phyloP scores from a whole-genome alignment of 2,329 filamentous ascomycete species.

The Alternaria triticimaculans region DNA sequence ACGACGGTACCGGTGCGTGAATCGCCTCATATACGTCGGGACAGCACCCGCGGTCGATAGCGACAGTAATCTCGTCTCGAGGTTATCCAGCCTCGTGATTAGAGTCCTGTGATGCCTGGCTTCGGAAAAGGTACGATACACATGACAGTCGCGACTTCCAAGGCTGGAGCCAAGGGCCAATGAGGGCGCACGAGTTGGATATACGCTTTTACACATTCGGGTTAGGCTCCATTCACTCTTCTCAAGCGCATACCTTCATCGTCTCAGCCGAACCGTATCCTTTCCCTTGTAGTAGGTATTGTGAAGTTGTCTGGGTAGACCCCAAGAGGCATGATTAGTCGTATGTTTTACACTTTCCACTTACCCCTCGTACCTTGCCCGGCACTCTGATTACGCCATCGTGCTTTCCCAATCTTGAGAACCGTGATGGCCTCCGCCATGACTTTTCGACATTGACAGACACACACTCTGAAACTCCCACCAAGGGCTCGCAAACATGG shows the following conservation, averaged over 20 bases:
- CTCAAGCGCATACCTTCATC: not conserved
- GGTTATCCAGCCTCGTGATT: not conserved
- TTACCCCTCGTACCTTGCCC: not conserved
- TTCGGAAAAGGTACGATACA: not conserved
- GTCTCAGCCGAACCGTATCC: not conserved
- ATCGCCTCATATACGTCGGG: not conserved
- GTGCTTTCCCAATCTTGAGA: conserved; percentile 5
- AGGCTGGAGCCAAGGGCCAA: conserved; percentile 2
- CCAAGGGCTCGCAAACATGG: conserved; percentile 26
- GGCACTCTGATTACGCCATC: conserved; percentile 1
- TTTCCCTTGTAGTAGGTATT: not conserved
- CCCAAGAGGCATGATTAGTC: conserved; percentile 2
- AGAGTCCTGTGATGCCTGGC: not conserved
- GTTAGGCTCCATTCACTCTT: conserved; percentile 10
- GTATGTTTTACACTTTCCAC: not conserved
- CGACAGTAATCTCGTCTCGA: not conserved
- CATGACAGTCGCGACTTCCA: not conserved
- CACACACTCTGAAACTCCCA: conserved; percentile 5
- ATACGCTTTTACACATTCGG: not conserved
- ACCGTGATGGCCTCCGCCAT: conserved; percentile 13
- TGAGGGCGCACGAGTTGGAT: conserved; percentile 7
- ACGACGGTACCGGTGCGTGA: not conserved
- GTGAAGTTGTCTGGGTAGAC: not conserved
- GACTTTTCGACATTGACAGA: conserved; percentile 7
- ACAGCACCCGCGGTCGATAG: not conserved